Percentiles rank a stretch among this genome's conserved stretches.
These are phyloP conservation scores for Elaeis guineensis DNA, from an alignment of 176 grass and related monocot species.

Conservation along the genomic window DNA sequence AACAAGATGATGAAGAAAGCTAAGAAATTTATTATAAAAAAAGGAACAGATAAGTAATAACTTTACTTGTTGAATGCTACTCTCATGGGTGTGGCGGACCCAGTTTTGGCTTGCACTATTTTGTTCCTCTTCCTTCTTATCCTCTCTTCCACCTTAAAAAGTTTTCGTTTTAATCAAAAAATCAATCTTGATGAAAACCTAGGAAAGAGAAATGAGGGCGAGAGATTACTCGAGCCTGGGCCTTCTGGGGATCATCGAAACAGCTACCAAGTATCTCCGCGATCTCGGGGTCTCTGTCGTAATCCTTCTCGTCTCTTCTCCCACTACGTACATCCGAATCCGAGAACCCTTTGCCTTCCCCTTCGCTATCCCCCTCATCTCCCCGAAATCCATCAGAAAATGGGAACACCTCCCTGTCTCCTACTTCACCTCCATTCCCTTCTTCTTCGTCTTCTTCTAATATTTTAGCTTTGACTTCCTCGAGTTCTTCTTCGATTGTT, in stretches of 20 bases:
- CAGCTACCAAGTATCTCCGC: conserved; percentile 68
- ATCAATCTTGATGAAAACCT: no score
- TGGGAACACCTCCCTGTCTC: conserved; percentile 2
- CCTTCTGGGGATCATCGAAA: conserved; percentile 80
- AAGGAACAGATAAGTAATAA: no score
- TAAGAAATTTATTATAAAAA: not conserved
- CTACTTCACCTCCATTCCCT: not conserved
- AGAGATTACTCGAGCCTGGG: conserved; percentile 48
- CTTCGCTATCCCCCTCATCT: not conserved
- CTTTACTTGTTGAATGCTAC: conserved; percentile 91
- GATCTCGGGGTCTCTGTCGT: conserved; percentile 74
- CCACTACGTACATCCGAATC: conserved; percentile 1
- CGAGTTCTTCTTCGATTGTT: conserved; percentile 20
- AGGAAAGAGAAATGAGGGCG: not conserved
- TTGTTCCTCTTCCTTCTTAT: conserved; percentile 78
- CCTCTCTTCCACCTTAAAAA: conserved; percentile 68
- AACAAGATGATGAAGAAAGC: no score
- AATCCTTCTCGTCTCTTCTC: conserved; percentile 25
- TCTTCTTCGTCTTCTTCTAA: not conserved
- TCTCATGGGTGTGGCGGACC: conserved; percentile 56
- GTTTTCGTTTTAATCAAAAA: no score
- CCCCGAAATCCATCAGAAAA: conserved; percentile 15
- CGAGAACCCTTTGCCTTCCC: not conserved
- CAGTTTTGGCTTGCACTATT: conserved; percentile 84
- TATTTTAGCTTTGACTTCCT: not conserved